Base-by-base conservation (phyloP, 306 rosid species). In the Vachellia collinsii region DNA sequence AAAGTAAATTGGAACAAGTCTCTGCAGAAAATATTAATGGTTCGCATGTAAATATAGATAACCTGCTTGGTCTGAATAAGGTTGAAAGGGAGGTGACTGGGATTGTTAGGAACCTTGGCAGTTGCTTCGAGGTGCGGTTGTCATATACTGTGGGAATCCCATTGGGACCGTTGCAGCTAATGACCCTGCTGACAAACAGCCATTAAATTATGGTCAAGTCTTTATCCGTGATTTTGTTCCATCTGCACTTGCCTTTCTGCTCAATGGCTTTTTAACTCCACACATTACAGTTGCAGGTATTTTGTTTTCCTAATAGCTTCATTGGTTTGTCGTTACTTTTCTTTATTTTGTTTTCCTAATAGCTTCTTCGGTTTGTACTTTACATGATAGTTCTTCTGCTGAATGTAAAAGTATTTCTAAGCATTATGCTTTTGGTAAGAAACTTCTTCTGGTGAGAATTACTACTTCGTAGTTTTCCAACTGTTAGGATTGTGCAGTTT, bases 141-240 rank as follows among this genome's bases (percentile, higher is more conserved):
- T 92, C 51, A 89, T 81, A 47, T 94, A 92, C 75, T 91, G 97
- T 81, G 97, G 97, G 72, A 85, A 76, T 86, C 97, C 97, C 0
- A 91, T 91, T 77, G 98, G 98, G 70, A 94, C 98, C 61, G 87
- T 94, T 79, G 98, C 98, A n/a, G 97, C 98, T 11, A 90, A 84
- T 68, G 97, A 92, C 84, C 81, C 90, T 0, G 90, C 78, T 6
- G 98, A 89, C 77, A 86, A 88, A 68, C 90, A 90, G 23, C 89
- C 97, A 14, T 82, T 92, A 76, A 94, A 94, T 71, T 94, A 94
- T 61, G 98, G 92, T 78, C 98, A 94, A 87, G 97, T 94, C 64
- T 94, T 94, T 44, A 81, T 94, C 77, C 94, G 98, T 43, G 98
- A 92, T 82, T 94, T 94, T 39, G 89, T 94, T 75, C 97, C 98